Evolutionary conservation across 805 yeast genomes (phyloP), one percentile per base, ranked within the genome.

Genomic region (Metschnikowia gelsemii): DNA sequence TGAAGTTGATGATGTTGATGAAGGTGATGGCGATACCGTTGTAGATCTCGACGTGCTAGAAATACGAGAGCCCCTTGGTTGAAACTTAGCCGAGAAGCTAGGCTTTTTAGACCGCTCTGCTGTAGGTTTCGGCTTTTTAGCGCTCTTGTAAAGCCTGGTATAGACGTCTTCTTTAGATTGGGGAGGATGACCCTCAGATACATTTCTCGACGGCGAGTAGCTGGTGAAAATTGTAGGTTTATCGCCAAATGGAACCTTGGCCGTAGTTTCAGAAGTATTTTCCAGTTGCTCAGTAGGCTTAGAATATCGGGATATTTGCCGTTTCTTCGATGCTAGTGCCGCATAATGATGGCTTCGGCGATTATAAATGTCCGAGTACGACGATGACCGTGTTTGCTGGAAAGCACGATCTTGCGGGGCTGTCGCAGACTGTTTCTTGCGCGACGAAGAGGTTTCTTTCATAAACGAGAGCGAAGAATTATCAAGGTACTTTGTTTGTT

Each of bases 381-480:
- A 45, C 3, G 41, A 16, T 8, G 51, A 24, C 14, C 51, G 50
- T 8, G 42, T 30, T 13, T 31, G 46, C 5, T 39, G 40, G 3
- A 18, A 20, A 3, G 35, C 26, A 2, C 44, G 40, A 24, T 35
- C 40, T 4, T 17, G 24, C 4, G 17, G 18, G 9, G 34, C 36
- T 11, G 22, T 26, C 5, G 35, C 11, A 2, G 46, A 18, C 46
- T 60, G 64, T 42, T 68, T 64, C 42, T 59, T 59, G 14, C 60
- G 50, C 1, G 73, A 68, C 2, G 72, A 63, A 9, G 71, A 49
- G 0, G 73, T 69, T 8, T 63, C 70, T 29, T 57, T 55, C 75
- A 69, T 69, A 44, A 69, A 69, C 5, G 73, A 66, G 35, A 61
- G 58, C 31, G 51, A 57, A 36, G 46, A 50, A 12, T 30, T 5